These are phyloP conservation scores for Silybum marianum DNA, from an alignment of 129 eudicot species.

Conservation along the genomic window DNA sequence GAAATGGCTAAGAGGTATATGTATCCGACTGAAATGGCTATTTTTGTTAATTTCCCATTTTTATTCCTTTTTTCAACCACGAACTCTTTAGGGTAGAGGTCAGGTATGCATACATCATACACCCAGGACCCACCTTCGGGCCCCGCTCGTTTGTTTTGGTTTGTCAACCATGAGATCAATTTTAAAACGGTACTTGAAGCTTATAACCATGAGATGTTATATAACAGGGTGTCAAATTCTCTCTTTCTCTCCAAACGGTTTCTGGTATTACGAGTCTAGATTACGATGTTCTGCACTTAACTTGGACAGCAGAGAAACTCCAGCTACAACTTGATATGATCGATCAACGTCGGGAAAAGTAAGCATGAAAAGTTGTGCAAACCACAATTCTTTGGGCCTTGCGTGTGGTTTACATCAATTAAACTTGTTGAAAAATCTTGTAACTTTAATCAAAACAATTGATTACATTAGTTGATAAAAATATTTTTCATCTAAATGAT, in stretches of 20 bases:
- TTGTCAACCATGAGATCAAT: background rate
- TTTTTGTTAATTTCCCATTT: too few relatives aligned
- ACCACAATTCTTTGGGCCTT: background rate
- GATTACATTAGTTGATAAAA: too few relatives aligned
- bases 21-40: too few relatives aligned
- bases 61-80: too few relatives aligned
- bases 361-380: slow-evolving; percentile 5
- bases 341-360: slow-evolving; percentile 64
- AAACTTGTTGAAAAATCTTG: background rate
- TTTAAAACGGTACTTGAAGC: slow-evolving; percentile 13
- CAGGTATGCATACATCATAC: too few relatives aligned
- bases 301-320: slow-evolving; percentile 82
- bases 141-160: background rate
- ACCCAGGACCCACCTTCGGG: too few relatives aligned
- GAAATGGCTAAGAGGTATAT: too few relatives aligned
- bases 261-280: slow-evolving; percentile 52
- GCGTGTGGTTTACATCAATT: background rate
- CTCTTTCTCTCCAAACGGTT: slow-evolving; percentile 57
- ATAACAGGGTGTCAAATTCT: slow-evolving; percentile 74
- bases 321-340: slow-evolving; percentile 72
- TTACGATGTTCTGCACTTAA: slow-evolving; percentile 62
- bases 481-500: background rate
- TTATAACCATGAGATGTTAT: slow-evolving; percentile 4
- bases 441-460: too few relatives aligned
- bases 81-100: too few relatives aligned